Evolutionary conservation across 2,329 filamentous ascomycete species (phyloP), one percentile per base, ranked within the genome.

Genomic region (Paraconiothyrium sp.): DNA sequence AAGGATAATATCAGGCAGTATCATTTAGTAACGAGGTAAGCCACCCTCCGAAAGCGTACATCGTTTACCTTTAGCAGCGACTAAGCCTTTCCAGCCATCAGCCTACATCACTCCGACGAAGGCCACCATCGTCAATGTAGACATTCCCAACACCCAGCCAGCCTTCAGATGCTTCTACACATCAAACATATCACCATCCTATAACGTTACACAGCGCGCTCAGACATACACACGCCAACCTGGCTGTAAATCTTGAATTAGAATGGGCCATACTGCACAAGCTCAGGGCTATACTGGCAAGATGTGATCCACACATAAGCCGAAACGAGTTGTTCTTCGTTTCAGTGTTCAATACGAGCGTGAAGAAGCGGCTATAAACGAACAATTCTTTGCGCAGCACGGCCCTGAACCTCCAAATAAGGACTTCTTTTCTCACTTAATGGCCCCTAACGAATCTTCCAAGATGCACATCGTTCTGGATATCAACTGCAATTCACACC

Each of bases 381-480:
- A 63, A 52, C 39, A 43, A 57, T 65, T 58, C 37, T 65, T 65
- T 41, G 58, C 63, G 11, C 37, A 44, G 35, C 48, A 51, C 55
- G 50, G 63, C 41, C 51, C 60, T 34, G 44, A 63, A 41, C 50
- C 50, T 37, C 49, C 20, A 14, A 58, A 51, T 54, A n/a, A n/a
- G n/a, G 59, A 64, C 54, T 59, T 59, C 59, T 64, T 48, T 60
- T 62, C 59, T 52, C 59, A 64, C 48, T 57, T 64, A 46, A 62
- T 57, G 20, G 27, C 62, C 48, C 58, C 59, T 27, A 64, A 64
- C 51, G 59, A 64, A 64, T 73, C 65, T 66, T 71, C 69, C 69
- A 64, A 60, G 51, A 68, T 71, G 69, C 69, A 73, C 69, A 68
- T 73, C 58, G 63, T 72, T 67, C 66, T 73, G 46, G 68, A 73